phyloP scores from a whole-genome alignment of 164 flowering plant species.

The Vitis rotundifolia region DNA sequence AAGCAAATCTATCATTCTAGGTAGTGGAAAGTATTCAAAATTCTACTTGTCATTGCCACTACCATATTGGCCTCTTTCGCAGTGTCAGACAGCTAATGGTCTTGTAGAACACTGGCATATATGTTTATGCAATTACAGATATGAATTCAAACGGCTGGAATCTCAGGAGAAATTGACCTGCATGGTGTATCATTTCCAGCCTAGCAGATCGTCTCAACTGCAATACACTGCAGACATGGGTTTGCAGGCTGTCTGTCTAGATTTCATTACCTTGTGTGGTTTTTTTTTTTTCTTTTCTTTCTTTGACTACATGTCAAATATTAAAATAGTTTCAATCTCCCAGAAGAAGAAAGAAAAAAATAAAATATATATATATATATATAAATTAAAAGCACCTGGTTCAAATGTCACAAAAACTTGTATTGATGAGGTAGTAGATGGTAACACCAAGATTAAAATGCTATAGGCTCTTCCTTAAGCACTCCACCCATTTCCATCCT shows the following conservation, averaged over 20 bases:
- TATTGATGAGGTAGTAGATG: neutral
- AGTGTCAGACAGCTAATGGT: neutral
- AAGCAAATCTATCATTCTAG: neutral
- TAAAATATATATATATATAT: too few relatives aligned
- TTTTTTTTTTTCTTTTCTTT: neutral
- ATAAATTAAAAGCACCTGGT: neutral
- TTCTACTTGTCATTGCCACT: neutral
- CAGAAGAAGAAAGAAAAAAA: neutral
- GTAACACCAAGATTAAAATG: constrained; percentile 21
- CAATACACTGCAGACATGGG: neutral
- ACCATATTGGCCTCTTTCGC: neutral
- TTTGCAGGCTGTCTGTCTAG: neutral
- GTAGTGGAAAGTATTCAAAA: neutral
- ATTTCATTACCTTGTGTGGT: neutral
- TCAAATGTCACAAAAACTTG: constrained; percentile 11
- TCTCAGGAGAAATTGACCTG: too few relatives aligned
- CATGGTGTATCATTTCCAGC: neutral
- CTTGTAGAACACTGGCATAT: neutral
- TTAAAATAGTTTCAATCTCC: neutral
- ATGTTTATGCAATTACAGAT: neutral
- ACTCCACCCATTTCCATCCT: constrained; percentile 93
- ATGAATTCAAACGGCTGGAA: too few relatives aligned
- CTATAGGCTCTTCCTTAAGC: constrained; percentile 62
- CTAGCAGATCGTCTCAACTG: neutral
- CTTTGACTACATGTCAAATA: neutral